These are phyloP conservation scores for Sporopachydermia quercuum DNA, from an alignment of 805 yeast species.

Conservation along the genomic window DNA sequence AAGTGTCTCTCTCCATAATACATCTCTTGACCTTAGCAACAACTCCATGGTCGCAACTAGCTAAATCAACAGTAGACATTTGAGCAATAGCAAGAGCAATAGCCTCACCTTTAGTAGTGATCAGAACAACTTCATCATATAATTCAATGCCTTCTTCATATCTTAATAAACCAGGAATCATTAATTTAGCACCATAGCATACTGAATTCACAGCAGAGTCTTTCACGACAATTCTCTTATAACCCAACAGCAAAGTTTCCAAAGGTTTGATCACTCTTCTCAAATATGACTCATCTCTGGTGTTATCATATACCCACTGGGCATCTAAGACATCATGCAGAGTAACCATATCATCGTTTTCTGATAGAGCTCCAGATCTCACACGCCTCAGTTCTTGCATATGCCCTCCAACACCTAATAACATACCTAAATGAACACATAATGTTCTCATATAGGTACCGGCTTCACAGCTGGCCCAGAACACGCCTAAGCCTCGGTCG, in stretches of 20 bases:
- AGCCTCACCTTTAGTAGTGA: constrained; percentile 99
- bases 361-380: constrained; percentile 90
- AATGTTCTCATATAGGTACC: constrained; percentile 99
- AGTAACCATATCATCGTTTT: constrained; percentile 83
- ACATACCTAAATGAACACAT: constrained; percentile 98
- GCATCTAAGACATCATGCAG: constrained; percentile 97
- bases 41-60: constrained; percentile 95
- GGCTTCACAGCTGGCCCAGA: constrained; percentile 99
- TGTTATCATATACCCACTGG: constrained; percentile 94
- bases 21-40: constrained; percentile 98
- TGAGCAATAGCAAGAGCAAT: constrained; percentile 97
- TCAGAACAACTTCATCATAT: constrained; percentile 93
- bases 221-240: constrained; percentile 90
- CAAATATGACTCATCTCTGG: constrained; percentile 90
- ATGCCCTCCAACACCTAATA: constrained; percentile 97
- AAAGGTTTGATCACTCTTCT: constrained; percentile 90
- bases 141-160: constrained; percentile 96
- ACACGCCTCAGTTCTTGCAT: constrained; percentile 99
- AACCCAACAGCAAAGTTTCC: constrained; percentile 84
- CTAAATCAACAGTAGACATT: constrained; percentile 95
- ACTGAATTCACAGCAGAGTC: constrained; percentile 96
- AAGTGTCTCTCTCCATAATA: constrained; percentile 98
- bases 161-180: constrained; percentile 97
- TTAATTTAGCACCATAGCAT: constrained; percentile 96
- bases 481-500: constrained; percentile 92